Evolutionary conservation across 495 filamentous ascomycete genomes (phyloP), one percentile per base, ranked within the genome.

Genomic region (Lepidopterella palustris): DNA sequence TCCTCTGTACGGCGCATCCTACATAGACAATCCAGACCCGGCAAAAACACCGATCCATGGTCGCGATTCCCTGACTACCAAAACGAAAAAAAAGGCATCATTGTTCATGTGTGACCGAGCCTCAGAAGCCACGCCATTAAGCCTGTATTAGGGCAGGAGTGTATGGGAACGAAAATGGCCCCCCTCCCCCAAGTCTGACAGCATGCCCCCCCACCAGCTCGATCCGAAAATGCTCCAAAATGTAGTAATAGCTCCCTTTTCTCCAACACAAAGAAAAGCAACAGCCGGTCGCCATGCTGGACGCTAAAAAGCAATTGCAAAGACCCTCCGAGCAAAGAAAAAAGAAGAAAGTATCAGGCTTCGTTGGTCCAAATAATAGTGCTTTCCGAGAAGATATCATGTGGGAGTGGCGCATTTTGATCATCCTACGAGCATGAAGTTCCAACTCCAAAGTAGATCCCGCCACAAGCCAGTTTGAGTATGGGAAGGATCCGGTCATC

Each of bases 401-500:
- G 45, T 49, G 45, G 23, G 45, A 24, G 23, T 25, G 25, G 24
- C 47, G 47, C 20, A 15, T 24, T 50, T 50, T 25, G 21, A 50
- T 27, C 47, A 11, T 27, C 47, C 47, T 6, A 27, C 23, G 24
- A 29, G 23, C 47, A 53, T 48, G 50, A 48, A 53, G 23, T 40
- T 58, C 51, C 62, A 56, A 66, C 63, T 66, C 63, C 63, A 59
- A 29, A 52, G 56, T 64, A 66, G 59, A 62, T 66, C 61, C 55
- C 55, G 32, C 27, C 20, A 51, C 62, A 64, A 53, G 58, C 59
- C 63, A 42, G 42, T 45, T 59, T 53, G 51, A 57, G 52, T 66
- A 55, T 55, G 42, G 25, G 59, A 58, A 59, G 63, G 54, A 59
- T 59, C 62, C 59, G 53, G 24, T 51, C 31, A 26, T 62, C 59